A percentile compares a stretch with the other conserved stretches of the same genome.
Conservation (phyloP, 1,139 yeast species). For the Pichia inconspicua region DNA sequence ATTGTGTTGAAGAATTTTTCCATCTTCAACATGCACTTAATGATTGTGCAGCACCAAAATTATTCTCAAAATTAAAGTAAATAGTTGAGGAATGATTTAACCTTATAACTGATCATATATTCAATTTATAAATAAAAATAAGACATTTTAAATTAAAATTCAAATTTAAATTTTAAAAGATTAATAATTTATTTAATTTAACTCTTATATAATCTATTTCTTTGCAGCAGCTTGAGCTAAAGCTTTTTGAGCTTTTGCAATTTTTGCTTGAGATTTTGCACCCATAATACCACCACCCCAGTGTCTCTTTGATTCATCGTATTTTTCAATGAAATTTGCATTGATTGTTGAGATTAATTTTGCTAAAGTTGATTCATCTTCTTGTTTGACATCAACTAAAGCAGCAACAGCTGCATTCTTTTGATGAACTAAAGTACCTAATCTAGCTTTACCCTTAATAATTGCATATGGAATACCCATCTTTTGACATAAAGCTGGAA, state of each 20-base stretch:
- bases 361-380: slow-evolving; percentile 91
- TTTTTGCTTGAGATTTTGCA: slow-evolving; percentile 78
- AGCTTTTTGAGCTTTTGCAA: slow-evolving; percentile 39
- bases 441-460: slow-evolving; percentile 98
- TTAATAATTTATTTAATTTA: background rate
- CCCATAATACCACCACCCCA: slow-evolving; percentile 99
- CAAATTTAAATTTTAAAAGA: background rate
- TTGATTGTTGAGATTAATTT: slow-evolving; percentile 86
- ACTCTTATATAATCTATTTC: slow-evolving; percentile 32
- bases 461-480: slow-evolving; percentile 99
- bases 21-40: slow-evolving; percentile 91
- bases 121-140: background rate
- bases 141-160: background rate
- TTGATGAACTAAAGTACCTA: slow-evolving; percentile 94
- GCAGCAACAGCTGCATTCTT: slow-evolving; percentile 97
- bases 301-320: slow-evolving; percentile 93
- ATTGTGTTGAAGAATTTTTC: slow-evolving; percentile 97
- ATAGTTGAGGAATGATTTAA: slow-evolving; percentile 28
- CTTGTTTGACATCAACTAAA: slow-evolving; percentile 85
- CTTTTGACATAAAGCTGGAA: slow-evolving; percentile 98
- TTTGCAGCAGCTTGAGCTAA: slow-evolving; percentile 56
- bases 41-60: slow-evolving; percentile 87
- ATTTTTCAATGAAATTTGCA: slow-evolving; percentile 86
- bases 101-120: slow-evolving; percentile 10
- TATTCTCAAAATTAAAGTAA: slow-evolving; percentile 83